Evolutionary conservation across 2,329 filamentous ascomycete genomes (phyloP).

Genomic region (Tolypocladium tropicale): DNA sequence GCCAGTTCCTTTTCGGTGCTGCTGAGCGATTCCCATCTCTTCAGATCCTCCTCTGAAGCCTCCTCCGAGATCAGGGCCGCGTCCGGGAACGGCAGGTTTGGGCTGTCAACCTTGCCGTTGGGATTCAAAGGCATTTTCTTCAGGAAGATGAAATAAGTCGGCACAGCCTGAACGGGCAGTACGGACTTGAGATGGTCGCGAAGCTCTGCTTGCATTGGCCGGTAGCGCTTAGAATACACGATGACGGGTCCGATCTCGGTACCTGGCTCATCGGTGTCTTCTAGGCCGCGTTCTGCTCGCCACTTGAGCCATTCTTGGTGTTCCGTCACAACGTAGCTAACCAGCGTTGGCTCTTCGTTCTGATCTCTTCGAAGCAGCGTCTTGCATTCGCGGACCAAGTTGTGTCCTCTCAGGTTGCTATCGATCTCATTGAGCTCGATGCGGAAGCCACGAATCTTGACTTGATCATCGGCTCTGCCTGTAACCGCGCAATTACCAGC

Average conservation of each 20-base stretch:
- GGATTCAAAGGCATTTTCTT: slow-evolving; percentile 56
- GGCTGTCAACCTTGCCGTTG: slow-evolving; percentile 72
- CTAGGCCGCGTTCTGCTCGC: slow-evolving; percentile 43
- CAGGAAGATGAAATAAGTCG: slow-evolving; percentile 22
- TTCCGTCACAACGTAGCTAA: slow-evolving; percentile 83
- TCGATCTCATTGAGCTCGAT: slow-evolving; percentile 95
- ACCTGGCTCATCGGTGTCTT: slow-evolving; percentile 45
- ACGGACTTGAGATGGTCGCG: slow-evolving; percentile 61
- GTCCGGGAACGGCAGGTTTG: slow-evolving; percentile 70
- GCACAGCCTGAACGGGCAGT: slow-evolving; percentile 25
- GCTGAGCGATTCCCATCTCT: slow-evolving; percentile 47
- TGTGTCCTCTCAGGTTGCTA: slow-evolving; percentile 63
- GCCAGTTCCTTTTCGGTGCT: slow-evolving; percentile 23
- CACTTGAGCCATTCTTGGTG: slow-evolving; percentile 60
- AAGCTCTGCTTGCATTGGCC: slow-evolving; percentile 36
- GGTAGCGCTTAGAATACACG: slow-evolving; percentile 34
- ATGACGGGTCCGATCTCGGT: slow-evolving; percentile 30
- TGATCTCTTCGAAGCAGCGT: slow-evolving; percentile 54
- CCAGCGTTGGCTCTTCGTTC: slow-evolving; percentile 63
- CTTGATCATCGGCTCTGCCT: slow-evolving; percentile 76
- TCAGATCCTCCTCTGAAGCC: slow-evolving; percentile 22
- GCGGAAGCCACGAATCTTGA: slow-evolving; percentile 92
- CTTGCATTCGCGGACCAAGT: slow-evolving; percentile 71
- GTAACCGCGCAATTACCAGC: slow-evolving; percentile 64
- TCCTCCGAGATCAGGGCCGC: slow-evolving; percentile 46